phyloP scores from a whole-genome alignment of 2,329 filamentous ascomycete genomes.

The Sporothrix inflata region DNA sequence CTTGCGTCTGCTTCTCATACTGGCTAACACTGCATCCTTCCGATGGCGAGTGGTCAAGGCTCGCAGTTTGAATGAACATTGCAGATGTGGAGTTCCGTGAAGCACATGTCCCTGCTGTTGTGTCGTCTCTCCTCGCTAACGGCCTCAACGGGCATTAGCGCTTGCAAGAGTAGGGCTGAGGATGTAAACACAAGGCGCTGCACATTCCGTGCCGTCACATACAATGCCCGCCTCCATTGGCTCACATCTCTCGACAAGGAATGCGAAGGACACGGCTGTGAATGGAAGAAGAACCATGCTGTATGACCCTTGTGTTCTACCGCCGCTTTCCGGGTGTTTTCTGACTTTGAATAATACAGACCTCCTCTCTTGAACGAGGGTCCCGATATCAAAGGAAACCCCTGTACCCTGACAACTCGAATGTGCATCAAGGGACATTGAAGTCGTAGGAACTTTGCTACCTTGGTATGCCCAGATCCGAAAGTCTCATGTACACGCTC shows the following conservation, averaged over 20 bases:
- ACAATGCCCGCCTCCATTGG: background rate
- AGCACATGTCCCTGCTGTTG: background rate
- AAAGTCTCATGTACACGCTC: background rate
- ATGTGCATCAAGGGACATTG: background rate
- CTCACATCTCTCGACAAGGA: background rate
- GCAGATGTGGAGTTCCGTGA: background rate
- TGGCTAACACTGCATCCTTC: background rate
- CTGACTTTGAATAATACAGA: background rate
- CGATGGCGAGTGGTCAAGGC: background rate
- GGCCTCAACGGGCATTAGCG: slow-evolving; percentile 6
- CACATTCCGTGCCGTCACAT: background rate
- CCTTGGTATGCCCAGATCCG: background rate
- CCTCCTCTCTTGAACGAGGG: background rate
- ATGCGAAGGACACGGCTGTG: background rate
- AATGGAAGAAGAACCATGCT: background rate
- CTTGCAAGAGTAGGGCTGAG: slow-evolving; percentile 17
- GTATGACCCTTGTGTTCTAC: background rate
- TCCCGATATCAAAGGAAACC: background rate
- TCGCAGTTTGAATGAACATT: background rate
- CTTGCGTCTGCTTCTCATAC: background rate
- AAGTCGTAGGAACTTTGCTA: background rate
- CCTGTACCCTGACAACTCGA: background rate
- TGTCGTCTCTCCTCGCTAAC: background rate
- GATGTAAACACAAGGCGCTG: background rate
- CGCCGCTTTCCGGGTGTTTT: background rate